These are phyloP conservation scores for Candida parachauliodes DNA, from an alignment of 805 yeast species.

Conservation along the genomic window DNA sequence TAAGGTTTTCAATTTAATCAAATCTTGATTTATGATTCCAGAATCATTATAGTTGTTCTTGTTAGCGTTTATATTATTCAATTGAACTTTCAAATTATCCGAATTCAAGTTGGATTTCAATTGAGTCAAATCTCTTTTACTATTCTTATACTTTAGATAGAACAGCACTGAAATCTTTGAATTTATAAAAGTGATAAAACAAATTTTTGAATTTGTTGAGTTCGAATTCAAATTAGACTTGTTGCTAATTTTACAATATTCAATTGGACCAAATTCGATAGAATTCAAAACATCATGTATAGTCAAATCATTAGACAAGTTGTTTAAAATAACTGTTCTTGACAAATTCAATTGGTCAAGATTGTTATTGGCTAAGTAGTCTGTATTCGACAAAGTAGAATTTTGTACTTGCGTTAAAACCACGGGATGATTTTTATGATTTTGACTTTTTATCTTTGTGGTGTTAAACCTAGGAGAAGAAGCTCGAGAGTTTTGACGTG, in stretches of 20 bases:
- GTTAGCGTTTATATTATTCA: constrained; percentile 24
- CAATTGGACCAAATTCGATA: constrained; percentile 60
- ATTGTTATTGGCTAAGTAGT: constrained; percentile 12
- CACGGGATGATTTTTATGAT: neutral
- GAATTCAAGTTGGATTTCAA: constrained; percentile 26
- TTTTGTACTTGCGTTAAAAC: constrained; percentile 9
- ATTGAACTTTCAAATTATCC: constrained; percentile 23
- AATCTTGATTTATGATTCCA: constrained; percentile 22
- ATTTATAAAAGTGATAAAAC: constrained; percentile 36
- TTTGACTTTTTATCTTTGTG: constrained; percentile 11
- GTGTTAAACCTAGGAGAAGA: constrained; percentile 9
- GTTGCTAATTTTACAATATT: constrained; percentile 46
- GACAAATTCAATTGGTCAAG: constrained; percentile 35
- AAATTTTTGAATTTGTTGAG: constrained; percentile 17
- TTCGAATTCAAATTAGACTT: constrained; percentile 13
- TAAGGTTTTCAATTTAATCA: constrained; percentile 36
- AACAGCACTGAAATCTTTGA: constrained; percentile 30
- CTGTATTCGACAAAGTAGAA: constrained; percentile 2
- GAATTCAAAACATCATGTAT: constrained; percentile 38
- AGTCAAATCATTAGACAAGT: constrained; percentile 22
- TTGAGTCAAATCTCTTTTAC: constrained; percentile 18
- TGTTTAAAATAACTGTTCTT: constrained; percentile 32
- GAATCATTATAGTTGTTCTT: constrained; percentile 1
- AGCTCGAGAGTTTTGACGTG: no score
- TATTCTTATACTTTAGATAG: constrained; percentile 29